Base-by-base conservation (phyloP, 768 basidiomycete species). In the Pulveroboletus sp. region DNA sequence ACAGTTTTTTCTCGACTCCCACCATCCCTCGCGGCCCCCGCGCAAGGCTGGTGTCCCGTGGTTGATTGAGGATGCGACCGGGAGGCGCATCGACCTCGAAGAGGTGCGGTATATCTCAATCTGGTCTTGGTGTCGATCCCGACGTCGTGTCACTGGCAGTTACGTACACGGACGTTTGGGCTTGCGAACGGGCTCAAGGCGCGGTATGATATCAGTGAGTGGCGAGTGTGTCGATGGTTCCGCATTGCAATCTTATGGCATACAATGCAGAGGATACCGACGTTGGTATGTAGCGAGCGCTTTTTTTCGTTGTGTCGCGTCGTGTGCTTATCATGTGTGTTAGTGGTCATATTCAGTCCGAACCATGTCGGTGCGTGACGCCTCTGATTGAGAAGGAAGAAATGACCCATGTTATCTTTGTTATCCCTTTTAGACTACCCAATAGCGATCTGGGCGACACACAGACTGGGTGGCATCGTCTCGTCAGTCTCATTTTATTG, bases 321-420 rank as follows among this genome's bases (percentile, higher is more conserved):
- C 45, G 27, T 36, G 28, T 51, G 39, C 38, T 59, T 27, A 59
- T 32, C 15, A 26, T 49, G 15, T 46, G 6, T 17, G 18, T 18
- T 40, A 83, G 84, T 83, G 38, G 81, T 82, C 58, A 57, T 86
- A 33, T 80, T 80, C 64, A 80, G 82, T 55, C 79, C 81, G 11
- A 86, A 86, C 56, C 73, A 83, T 60, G 68, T 80, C 26, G 82
- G 84, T 84, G 46, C 55, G 68, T 65, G 6, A 10, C 8, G 14
- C 39, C 45, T 39, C 33, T 13, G 2, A 28, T 32, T 24, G 43
- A 27, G 18, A n/a, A 33, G 10, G 18, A 31, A 5, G 28, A n/a
- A 4, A 15, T 8, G 17, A 24, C 33, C n/a, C 27, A 13, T 41
- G 38, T 39, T 32, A 11, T 43, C 31, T 11, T 30, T 38, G 28